These are phyloP conservation scores for Mallotus japonicus DNA, from an alignment of 441 rosid species.

Conservation along the genomic window DNA sequence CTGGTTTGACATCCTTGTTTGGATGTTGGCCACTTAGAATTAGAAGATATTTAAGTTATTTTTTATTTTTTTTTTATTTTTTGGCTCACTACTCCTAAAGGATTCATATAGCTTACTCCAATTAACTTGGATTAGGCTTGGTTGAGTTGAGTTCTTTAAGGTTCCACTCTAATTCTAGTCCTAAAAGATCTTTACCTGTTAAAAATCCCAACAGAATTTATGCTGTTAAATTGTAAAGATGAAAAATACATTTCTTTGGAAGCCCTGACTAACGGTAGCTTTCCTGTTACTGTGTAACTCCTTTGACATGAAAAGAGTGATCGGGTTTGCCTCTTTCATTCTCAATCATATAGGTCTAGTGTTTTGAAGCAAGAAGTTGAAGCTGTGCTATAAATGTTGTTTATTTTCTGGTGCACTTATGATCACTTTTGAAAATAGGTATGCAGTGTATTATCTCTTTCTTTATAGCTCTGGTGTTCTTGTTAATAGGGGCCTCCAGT, in stretches of 20 bases:
- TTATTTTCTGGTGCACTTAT: constrained; percentile 6
- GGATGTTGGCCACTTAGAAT: background rate
- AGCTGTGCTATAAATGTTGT: background rate
- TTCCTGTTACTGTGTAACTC: background rate
- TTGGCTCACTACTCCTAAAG: background rate
- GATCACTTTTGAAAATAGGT: background rate
- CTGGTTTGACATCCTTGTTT: background rate
- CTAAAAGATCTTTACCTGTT: background rate
- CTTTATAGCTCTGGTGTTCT: constrained; percentile 7
- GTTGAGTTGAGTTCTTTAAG: too few relatives aligned
- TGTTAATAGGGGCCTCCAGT: constrained; percentile 50
- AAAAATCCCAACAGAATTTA: background rate
- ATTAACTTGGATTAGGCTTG: too few relatives aligned
- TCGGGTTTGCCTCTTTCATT: background rate
- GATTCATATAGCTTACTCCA: too few relatives aligned
- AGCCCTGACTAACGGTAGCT: background rate
- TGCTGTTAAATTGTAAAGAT: background rate
- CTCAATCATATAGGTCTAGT: background rate
- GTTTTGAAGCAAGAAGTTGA: background rate
- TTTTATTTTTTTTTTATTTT: too few relatives aligned
- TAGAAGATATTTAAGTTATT: background rate
- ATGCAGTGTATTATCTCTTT: constrained; percentile 7
- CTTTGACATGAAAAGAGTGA: background rate
- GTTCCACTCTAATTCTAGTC: background rate
- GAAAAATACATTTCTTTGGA: background rate